Base-by-base conservation (phyloP, 208 protist genomes). In the Leishmania tarentolae region DNA sequence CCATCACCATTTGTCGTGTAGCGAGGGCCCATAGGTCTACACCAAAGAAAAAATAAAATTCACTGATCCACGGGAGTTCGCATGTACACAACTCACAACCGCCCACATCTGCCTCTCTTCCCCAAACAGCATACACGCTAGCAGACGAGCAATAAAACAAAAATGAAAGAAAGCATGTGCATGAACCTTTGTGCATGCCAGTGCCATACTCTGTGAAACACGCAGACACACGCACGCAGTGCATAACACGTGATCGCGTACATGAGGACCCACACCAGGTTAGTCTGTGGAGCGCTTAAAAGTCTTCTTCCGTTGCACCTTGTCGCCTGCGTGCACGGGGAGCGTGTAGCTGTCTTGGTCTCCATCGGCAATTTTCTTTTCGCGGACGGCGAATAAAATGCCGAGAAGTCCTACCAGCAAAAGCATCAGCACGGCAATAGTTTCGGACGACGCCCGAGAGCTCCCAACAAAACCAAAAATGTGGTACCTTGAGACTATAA, bases 391-490 rank as follows among this genome's bases (percentile, higher is more conserved):
- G 78, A 97, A 93, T 24, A 96, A 87, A 31, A 96, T 80, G 13
- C 87, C 86, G n/a, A 97, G 85, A 66, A 96, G 63, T 7, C 80
- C 88, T 31, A 97, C 82, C 84, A 96, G 88, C 7, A 94, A 84
- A 74, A 95, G 78, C 90, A 96, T 94, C 75, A 96, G 79, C 37
- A 86, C 82, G 15, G 93, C 86, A 56, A 96, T 75, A 0, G 90
- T 93, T 72, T 90, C 88, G n/a, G 91, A 90, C n/a, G 91, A 92
- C 2, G 90, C 89, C 70, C 93, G 89, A 5, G 86, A 85, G 52
- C 78, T 83, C 47, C 90, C 87, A 17, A 95, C 83, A 79, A 93
- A 95, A 5, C 92, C 95, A 75, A 95, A 95, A 28, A 97, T 86
- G 61, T 87, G 81, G 21, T 87, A 70, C 46, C 75, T 56, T 9